phyloP scores from a whole-genome alignment of 2,329 filamentous ascomycete genomes.

The Uncinocarpus reesii region DNA sequence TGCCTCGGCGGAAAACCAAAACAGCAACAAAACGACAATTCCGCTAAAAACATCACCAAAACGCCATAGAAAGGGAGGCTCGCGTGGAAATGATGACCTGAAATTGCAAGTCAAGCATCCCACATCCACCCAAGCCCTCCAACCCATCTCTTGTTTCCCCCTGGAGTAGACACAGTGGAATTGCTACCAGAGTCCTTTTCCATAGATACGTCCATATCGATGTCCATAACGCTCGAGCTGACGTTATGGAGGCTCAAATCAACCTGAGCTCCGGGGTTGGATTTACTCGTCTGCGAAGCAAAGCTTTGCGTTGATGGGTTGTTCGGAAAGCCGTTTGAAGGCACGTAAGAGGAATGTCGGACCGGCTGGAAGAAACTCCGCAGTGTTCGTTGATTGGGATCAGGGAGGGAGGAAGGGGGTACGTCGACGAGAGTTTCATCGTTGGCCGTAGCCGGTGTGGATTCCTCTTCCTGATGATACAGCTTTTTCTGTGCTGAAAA shows the following conservation, averaged over 20 bases:
- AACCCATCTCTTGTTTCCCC: conserved; percentile 21
- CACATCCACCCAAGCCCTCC: conserved; percentile 28
- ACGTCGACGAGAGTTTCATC: conserved; percentile 19
- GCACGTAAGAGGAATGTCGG: conserved; percentile 16
- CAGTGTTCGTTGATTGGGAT: conserved; percentile 34
- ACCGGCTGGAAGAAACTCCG: conserved; percentile 32
- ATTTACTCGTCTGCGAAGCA: not conserved
- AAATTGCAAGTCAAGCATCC: not conserved
- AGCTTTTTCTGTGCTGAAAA: conserved; percentile 33
- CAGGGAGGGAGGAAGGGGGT: conserved; percentile 19
- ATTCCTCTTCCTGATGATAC: conserved; percentile 11
- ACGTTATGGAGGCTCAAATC: not conserved
- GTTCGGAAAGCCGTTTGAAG: not conserved
- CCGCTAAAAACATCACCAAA: too few species aligned
- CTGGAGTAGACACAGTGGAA: conserved; percentile 19
- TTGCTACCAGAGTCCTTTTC: conserved; percentile 20
- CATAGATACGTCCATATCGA: conserved; percentile 27
- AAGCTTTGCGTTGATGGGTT: not conserved
- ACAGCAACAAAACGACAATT: too few species aligned
- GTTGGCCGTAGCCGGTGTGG: not conserved
- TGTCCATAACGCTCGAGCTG: conserved; percentile 15
- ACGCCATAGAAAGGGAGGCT: not conserved
- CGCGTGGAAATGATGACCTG: not conserved
- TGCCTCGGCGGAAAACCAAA: too few species aligned
- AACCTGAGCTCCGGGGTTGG: not conserved